These are phyloP conservation scores for Xanthoceras sorbifolium DNA, from an alignment of 345 rosid species.

Conservation along the genomic window DNA sequence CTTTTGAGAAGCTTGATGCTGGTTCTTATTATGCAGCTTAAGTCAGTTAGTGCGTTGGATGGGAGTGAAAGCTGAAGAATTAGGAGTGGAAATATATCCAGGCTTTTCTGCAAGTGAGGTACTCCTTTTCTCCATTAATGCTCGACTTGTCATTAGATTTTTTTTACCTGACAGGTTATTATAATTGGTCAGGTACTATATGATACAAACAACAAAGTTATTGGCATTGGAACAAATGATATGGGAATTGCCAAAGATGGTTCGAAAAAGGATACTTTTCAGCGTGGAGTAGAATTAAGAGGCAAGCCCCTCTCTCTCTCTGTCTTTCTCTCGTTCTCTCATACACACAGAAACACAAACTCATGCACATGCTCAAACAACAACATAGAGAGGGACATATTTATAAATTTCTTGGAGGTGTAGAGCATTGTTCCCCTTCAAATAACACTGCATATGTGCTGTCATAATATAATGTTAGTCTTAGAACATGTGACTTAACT, in stretches of 20 bases:
- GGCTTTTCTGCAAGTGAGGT: slow-evolving; percentile 98
- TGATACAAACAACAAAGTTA: slow-evolving; percentile 60
- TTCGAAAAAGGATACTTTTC: slow-evolving; percentile 81
- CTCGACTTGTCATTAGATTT: slow-evolving; percentile 10
- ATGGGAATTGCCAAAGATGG: slow-evolving; percentile 97
- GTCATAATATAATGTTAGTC: neutral
- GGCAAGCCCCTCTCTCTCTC: slow-evolving; percentile 46
- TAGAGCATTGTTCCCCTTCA: neutral
- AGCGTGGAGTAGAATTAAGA: slow-evolving; percentile 78
- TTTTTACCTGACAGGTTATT: slow-evolving; percentile 24
- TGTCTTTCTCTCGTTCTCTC: neutral
- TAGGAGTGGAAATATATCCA: slow-evolving; percentile 95
- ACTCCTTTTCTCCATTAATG: slow-evolving; percentile 19
- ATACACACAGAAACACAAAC: neutral
- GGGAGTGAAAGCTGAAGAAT: slow-evolving; percentile 92
- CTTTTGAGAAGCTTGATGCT: slow-evolving; percentile 13
- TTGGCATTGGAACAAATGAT: slow-evolving; percentile 91
- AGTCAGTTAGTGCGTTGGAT: slow-evolving; percentile 90
- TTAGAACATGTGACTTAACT: neutral
- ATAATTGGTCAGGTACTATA: slow-evolving; percentile 60
- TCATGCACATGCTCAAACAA: neutral
- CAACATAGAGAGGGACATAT: too few species aligned
- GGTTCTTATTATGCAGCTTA: slow-evolving; percentile 49
- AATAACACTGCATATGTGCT: neutral
- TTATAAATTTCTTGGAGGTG: neutral